Conservation (phyloP, 2,329 filamentous ascomycete species). For the Phialophora tarda region DNA sequence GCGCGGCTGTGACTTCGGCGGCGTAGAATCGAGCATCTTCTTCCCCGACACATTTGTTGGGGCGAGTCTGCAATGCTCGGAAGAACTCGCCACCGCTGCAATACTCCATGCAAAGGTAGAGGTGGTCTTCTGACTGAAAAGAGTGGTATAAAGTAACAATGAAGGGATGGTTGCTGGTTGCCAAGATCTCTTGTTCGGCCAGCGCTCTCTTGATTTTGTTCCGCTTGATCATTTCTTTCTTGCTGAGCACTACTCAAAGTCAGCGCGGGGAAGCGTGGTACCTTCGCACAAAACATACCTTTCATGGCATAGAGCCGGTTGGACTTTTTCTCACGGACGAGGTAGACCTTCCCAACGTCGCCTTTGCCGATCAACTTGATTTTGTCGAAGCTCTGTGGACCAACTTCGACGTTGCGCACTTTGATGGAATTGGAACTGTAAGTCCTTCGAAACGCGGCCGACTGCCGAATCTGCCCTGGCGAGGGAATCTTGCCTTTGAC, state of each 20-base stretch:
- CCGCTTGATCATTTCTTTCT: conserved; percentile 99
- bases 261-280: conserved; percentile 42
- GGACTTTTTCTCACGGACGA: conserved; percentile 98
- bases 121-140: conserved; percentile 97
- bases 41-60: conserved; percentile 95
- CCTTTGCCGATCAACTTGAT: conserved; percentile 99
- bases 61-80: conserved; percentile 90
- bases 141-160: conserved; percentile 99
- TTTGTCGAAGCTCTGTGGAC: conserved; percentile 96
- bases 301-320: conserved; percentile 97
- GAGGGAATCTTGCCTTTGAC: conserved; percentile 65
- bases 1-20: conserved; percentile 91
- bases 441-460: conserved; percentile 83
- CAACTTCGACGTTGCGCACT: conserved; percentile 94
- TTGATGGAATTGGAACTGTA: conserved; percentile 99
- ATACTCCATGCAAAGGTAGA: conserved; percentile 99
- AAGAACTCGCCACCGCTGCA: conserved; percentile 99
- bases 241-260: conserved; percentile 78
- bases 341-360: conserved; percentile 96
- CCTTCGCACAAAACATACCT: conserved; percentile 61
- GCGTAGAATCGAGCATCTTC: conserved; percentile 97
- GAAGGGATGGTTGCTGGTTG: conserved; percentile 98
- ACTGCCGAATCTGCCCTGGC: conserved; percentile 67
- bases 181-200: conserved; percentile 96
- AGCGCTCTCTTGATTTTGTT: conserved; percentile 99